Evolutionary conservation across 164 flowering plant genomes (phyloP), one percentile per base, ranked within the genome.

Genomic region (Sedum album): DNA sequence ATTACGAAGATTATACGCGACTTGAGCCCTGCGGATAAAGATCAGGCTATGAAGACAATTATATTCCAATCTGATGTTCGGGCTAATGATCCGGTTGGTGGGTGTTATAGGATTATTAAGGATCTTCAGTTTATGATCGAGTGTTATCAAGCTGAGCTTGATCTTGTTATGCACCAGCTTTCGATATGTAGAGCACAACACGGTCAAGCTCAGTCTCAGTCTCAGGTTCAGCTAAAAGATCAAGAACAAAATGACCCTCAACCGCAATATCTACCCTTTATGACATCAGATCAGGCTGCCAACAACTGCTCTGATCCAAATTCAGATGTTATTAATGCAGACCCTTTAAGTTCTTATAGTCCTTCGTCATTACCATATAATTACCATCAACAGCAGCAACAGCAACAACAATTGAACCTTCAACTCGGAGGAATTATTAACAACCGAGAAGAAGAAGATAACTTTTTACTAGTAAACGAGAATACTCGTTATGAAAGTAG

Each of bases 11-110:
- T n/a, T 68, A 76, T 88, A 61, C 62, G 70, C 1, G 28, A 76
- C 66, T 78, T 86, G 15, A 69, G 70, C 20, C 82, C 78, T 0
- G 28, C 17, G 0, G 73, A 76, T 20, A 77, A 71, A 44, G 83
- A 76, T n/a, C n/a, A n/a, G n/a, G n/a, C n/a, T n/a, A n/a, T n/a
- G n/a, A n/a, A n/a, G n/a, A n/a, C n/a, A n/a, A n/a, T n/a, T n/a
- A n/a, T n/a, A n/a, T n/a, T n/a, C n/a, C n/a, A n/a, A n/a, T n/a
- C n/a, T n/a, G n/a, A n/a, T n/a, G n/a, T n/a, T n/a, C n/a, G n/a
- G n/a, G n/a, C n/a, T n/a, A n/a, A n/a, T n/a, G n/a, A n/a, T n/a
- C n/a, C n/a, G n/a, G n/a, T n/a, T n/a, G n/a, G n/a, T n/a, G n/a
- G n/a, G n/a, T n/a, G n/a, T n/a, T n/a, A n/a, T n/a, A n/a, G n/a